Evolutionary conservation across 129 eudicot genomes (phyloP), one percentile per base, ranked within the genome.

Genomic region (Centaurea solstitialis): DNA sequence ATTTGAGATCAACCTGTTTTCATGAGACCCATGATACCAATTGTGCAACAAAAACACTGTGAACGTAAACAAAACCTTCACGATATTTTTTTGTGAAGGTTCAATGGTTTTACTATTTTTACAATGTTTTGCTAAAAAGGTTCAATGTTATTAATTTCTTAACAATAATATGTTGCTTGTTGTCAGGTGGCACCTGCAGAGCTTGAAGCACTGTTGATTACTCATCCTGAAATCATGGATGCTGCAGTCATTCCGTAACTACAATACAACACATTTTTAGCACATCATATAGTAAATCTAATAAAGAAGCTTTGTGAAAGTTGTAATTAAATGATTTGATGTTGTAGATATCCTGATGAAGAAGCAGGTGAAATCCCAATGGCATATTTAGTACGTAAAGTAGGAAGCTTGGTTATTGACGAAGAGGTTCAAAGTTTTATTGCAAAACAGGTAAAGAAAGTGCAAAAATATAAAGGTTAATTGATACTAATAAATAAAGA

Each of bases 171-270:
- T 33, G 37, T 38, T 37, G 3, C 74, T 84, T 76, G 62, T 59
- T 86, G 70, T 9, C 84, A 94, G 98, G 94, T 92, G 74, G 99
- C 99, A 81, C 99, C 97, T 73, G 99, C 99, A 10, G 97, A 94
- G 81, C 99, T 94, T 75, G 99, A 94, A 92, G 99, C 93, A 33
- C 80, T 94, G 62, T 90, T 94, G 38, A 70, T 90, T 20, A 83
- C 89, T 76, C 99, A 94, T 75, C 97, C 96, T 28, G 93, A 92
- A 82, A 94, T 94, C 73, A 75, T 88, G 82, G 97, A 94, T 68
- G 99, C 99, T 28, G 99, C 87, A 71, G 99, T 94, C 72, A 87
- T 94, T 82, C 99, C 97, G 98, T 94, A 86, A 88, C 93, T 1
- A 57, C 77, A 22, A 64, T 33, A 33, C 37, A 2, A 33, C 37